A percentile compares a stretch with the other conserved stretches of the same genome.
Conservation (phyloP, 148 eudicot species). For the Dysphania ambrosioides region DNA sequence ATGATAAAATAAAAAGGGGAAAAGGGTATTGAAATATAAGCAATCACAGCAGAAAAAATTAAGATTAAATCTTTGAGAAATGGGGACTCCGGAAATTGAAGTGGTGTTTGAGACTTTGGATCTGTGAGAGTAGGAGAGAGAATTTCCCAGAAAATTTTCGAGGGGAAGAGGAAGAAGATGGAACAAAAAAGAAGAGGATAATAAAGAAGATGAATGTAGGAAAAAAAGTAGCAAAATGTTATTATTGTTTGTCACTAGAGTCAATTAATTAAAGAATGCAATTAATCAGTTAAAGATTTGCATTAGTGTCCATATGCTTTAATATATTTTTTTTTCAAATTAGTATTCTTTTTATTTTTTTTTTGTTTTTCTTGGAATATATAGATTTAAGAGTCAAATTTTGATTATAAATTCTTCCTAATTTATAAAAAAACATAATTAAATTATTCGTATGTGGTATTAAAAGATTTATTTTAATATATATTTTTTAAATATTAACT, state of each 20-base stretch:
- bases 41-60: background rate
- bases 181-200: background rate
- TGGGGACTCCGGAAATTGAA: slow-evolving; percentile 3
- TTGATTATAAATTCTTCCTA: no score
- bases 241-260: slow-evolving; percentile 10
- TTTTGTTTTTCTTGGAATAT: no score
- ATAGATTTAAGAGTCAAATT: no score
- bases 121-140: slow-evolving; percentile 16
- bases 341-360: no score
- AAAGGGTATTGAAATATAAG: slow-evolving; percentile 8
- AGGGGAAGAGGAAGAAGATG: slow-evolving; percentile 12
- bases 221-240: slow-evolving; percentile 6
- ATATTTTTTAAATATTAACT: no score
- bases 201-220: background rate
- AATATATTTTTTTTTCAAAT: no score
- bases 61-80: slow-evolving; percentile 24
- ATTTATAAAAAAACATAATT: no score
- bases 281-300: no score
- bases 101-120: slow-evolving; percentile 1
- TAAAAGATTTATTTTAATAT: no score
- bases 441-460: no score
- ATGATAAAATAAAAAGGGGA: background rate
- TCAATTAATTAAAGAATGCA: slow-evolving; percentile 9
- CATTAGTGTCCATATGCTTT: no score
- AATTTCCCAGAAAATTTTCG: slow-evolving; percentile 17